phyloP scores from a whole-genome alignment of 2,329 filamentous ascomycete genomes.

The Penicillium sp. region DNA sequence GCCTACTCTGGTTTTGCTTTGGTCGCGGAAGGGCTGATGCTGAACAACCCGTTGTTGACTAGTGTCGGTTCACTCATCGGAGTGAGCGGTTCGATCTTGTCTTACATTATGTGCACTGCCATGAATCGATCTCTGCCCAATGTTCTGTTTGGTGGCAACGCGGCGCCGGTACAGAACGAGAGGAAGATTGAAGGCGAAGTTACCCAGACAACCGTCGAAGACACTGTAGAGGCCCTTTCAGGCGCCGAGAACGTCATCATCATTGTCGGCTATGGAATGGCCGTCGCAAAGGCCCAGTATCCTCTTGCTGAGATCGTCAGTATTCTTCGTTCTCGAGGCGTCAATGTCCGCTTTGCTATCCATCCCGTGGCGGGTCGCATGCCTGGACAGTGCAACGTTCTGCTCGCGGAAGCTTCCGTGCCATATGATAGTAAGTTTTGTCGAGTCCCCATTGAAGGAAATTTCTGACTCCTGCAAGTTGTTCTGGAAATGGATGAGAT shows the following conservation, averaged over 20 bases:
- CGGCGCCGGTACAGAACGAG: constrained; percentile 60
- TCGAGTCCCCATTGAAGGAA: neutral
- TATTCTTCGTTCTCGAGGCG: constrained; percentile 68
- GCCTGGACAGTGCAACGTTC: constrained; percentile 90
- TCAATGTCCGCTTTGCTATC: constrained; percentile 84
- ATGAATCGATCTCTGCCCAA: constrained; percentile 92
- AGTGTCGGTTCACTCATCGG: constrained; percentile 85
- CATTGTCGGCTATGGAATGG: constrained; percentile 90
- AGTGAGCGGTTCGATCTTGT: constrained; percentile 83
- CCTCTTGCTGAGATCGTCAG: constrained; percentile 79
- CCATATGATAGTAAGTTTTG: constrained; percentile 70
- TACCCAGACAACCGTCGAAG: constrained; percentile 74
- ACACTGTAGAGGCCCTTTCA: constrained; percentile 71
- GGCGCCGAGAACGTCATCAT: constrained; percentile 84
- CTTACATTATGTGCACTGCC: constrained; percentile 81
- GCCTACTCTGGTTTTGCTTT: constrained; percentile 88
- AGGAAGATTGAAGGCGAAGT: constrained; percentile 78
- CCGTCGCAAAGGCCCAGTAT: constrained; percentile 89
- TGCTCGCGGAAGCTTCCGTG: constrained; percentile 82
- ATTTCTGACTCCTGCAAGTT: constrained; percentile 42
- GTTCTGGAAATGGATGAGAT: constrained; percentile 96
- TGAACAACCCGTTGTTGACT: constrained; percentile 80
- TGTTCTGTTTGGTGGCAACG: constrained; percentile 80
- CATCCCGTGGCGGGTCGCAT: constrained; percentile 88
- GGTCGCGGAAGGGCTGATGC: constrained; percentile 88